Percentiles rank a stretch among this genome's conserved stretches.
phyloP scores from a whole-genome alignment of 345 rosid genomes.

The Punica granatum region DNA sequence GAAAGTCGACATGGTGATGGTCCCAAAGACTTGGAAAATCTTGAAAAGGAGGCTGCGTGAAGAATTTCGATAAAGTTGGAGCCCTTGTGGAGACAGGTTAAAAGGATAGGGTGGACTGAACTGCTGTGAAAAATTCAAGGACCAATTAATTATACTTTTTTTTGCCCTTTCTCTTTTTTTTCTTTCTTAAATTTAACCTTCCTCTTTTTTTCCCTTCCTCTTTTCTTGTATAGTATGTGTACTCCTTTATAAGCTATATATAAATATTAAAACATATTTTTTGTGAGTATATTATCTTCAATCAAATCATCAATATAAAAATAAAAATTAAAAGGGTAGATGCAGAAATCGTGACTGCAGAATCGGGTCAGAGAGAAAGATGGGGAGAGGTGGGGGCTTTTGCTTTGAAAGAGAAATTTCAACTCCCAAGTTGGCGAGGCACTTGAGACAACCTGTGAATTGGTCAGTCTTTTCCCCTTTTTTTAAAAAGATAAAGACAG shows the following conservation, averaged over 20 bases:
- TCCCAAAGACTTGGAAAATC: neutral
- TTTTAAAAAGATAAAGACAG: neutral
- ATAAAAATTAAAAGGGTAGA: too few relatives aligned
- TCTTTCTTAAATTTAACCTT: neutral
- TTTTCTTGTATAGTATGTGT: too few relatives aligned
- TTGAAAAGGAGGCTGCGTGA: neutral
- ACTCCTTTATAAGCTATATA: too few relatives aligned
- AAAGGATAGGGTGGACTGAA: neutral
- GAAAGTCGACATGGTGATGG: too few relatives aligned
- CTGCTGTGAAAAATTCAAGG: neutral
- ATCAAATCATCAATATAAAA: too few relatives aligned
- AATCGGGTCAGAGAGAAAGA: neutral
- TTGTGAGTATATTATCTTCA: too few relatives aligned
- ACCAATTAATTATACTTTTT: neutral
- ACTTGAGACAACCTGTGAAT: conserved; percentile 3
- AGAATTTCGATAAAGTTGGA: neutral
- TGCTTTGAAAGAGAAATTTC: neutral
- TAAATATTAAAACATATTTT: too few relatives aligned
- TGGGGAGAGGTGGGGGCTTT: neutral
- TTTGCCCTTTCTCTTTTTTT: neutral
- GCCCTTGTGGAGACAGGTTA: neutral
- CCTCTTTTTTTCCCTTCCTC: neutral
- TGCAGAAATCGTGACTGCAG: too few relatives aligned
- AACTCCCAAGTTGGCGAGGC: conserved; percentile 4
- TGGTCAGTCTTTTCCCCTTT: neutral